Evolutionary conservation across 1,139 yeast genomes (phyloP), one percentile per base, ranked within the genome.

Genomic region (Komagataea norvegica): DNA sequence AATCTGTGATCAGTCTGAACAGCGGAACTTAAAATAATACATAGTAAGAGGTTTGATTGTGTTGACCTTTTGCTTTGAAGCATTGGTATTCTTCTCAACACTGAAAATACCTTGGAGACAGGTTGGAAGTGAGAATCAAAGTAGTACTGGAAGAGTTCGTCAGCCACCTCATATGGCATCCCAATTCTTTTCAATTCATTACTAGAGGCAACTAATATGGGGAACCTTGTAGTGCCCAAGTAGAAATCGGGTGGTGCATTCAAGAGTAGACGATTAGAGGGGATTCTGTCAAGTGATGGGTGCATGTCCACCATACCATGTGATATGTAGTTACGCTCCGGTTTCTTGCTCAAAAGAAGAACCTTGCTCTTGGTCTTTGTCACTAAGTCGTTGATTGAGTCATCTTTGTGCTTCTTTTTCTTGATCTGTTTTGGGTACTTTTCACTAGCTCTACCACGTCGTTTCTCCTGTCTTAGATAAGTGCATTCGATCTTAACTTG

Each of bases 361-460:
- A 34, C 18, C 8, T 32, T 23, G 11, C 19, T 25, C 5, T 29
- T 32, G 7, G 24, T 25, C 17, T 20, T 29, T 20, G 24, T 13
- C 1, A 19, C 25, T 7, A 25, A 13, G 3, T 19, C 27, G 11
- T 11, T 14, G 5, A 30, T 18, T 5, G 16, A 5, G 9, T 14
- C 25, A 28, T 21, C 17, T 15, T 34, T 38, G 11, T 39, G 8
- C 31, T 52, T 55, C 22, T 56, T 37, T 25, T 38, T 48, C 36
- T 47, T 53, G 27, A 51, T 51, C 20, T 48, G 44, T 34, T 52
- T 53, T 14, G 59, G 59, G 29, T 56, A 55, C 35, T 53, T 56
- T 5, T 51, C 56, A 34, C 57, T 52, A 2, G 67, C 68, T 33
- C 68, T 55, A 10, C 70, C 70, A 29, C 70, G 53, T 44, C 62